A percentile compares a stretch with the other conserved stretches of the same genome.
Conservation (phyloP, 78 protist genomes). For the Planoprotostelium fungivorum region DNA sequence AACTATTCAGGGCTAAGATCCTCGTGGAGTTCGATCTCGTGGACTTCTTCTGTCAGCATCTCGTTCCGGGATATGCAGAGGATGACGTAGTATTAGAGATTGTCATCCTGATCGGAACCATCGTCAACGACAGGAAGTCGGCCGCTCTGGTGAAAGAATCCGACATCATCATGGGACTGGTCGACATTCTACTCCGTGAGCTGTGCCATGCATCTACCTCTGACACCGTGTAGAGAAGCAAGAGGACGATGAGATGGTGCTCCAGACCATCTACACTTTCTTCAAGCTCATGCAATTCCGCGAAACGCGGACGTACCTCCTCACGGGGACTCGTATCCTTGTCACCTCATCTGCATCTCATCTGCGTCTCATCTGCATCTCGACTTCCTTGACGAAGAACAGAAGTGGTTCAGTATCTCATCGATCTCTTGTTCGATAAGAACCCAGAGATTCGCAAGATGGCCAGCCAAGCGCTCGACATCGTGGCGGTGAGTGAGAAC, state of each 20-base stretch:
- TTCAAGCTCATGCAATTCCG: not conserved
- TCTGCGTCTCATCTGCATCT: not conserved
- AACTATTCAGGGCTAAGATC: not conserved
- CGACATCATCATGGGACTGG: not conserved
- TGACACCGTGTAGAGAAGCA: not conserved
- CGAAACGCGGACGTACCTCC: not conserved
- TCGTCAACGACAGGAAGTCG: not conserved
- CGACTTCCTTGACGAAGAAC: not conserved
- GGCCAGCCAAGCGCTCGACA: constrained; percentile 7
- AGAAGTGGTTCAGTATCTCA: not conserved
- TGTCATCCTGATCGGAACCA: not conserved
- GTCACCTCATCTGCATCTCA: not conserved
- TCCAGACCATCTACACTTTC: constrained; percentile 1
- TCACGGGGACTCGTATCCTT: too few species aligned
- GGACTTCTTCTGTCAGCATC: not conserved
- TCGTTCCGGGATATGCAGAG: not conserved
- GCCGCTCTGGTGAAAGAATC: not conserved
- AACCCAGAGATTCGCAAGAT: not conserved
- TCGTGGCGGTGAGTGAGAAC: not conserved
- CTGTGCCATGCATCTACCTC: not conserved
- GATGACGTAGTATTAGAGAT: constrained; percentile 9
- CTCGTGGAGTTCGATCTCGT: not conserved
- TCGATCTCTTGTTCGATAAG: not conserved
- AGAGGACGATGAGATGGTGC: constrained; percentile 27
- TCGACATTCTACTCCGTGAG: not conserved